phyloP scores from a whole-genome alignment of 106 monocot species.

The Dendrobium officinale region DNA sequence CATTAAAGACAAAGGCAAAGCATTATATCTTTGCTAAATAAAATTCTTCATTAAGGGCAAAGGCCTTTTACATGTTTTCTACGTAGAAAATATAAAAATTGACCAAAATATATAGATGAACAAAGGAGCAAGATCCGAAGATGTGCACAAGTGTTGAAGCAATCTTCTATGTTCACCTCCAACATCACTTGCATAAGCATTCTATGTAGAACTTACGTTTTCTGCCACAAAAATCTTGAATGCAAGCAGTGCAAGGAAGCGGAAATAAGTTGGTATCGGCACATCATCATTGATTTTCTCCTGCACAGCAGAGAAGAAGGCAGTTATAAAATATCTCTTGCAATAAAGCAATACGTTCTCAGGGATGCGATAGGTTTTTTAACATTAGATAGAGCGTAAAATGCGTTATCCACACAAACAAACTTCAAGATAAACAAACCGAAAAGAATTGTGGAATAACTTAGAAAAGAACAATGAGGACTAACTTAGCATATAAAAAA shows the following conservation, averaged over 20 bases:
- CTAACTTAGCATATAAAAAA: not conserved
- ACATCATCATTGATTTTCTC: conserved; percentile 58
- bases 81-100: too few species aligned
- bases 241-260: conserved; percentile 91
- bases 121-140: not conserved
- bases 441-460: not conserved
- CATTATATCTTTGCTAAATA: not conserved
- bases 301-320: conserved; percentile 29
- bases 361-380: not conserved
- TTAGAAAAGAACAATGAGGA: not conserved
- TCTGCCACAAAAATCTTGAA: conserved; percentile 88
- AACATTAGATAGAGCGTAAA: not conserved
- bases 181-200: not conserved
- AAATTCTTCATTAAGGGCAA: not conserved
- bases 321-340: not conserved
- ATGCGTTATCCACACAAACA: not conserved
- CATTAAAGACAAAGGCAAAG: not conserved
- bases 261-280: conserved; percentile 87
- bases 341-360: not conserved
- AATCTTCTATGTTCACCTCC: not conserved
- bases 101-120: not conserved
- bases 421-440: not conserved
- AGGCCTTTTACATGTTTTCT: too few species aligned
- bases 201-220: conserved; percentile 30
- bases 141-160: not conserved